Base-by-base conservation (phyloP, 257 asterid genomes). In the Craterostigma plantagineum region DNA sequence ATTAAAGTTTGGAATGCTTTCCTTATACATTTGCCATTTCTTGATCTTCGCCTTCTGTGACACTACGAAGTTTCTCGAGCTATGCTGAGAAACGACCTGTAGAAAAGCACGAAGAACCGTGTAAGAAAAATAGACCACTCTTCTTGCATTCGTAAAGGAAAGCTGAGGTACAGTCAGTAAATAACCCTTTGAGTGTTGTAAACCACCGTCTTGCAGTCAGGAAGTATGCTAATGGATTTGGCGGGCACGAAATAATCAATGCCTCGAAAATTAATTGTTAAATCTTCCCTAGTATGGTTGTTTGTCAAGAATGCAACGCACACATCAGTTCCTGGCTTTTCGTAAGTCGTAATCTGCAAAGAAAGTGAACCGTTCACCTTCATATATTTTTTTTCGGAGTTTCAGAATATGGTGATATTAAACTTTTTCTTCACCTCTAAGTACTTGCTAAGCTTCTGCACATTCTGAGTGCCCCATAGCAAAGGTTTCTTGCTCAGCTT, bases 171-270 rank as follows among this genome's bases (percentile, higher is more conserved):
- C 42, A 16, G 43, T 13, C 7, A 13, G 42, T 2, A 37, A 8
- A 30, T 45, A 68, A 86, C 95, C 66, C 68, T 62, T 45, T 64
- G 58, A 15, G 95, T 74, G 81, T 90, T 90, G 69, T 30, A 79
- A 46, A 83, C 92, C 0, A 83, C 80, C 13, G 94, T 90, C 65
- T 71, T 77, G 67, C 99, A 90, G 34, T 90, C 99, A 0, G 99
- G 95, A 7, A 90, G 76, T 56, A 90, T 77, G 79, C 99, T 90
- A 35, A 79, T 60, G 53, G 99, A 90, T 42, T 67, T 75, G 9
- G 55, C 55, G 1, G 81, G 94, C 34, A 83, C 14, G 64, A 44
- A 71, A 46, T 79, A 77, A 9, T 71, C 73, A 0, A 56, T 51
- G 0, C 84, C 92, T 72, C 77, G 71, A 56, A 75, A 90, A 16